Percentiles rank a stretch among this genome's conserved stretches.
Conservation (phyloP, 768 basidiomycete species). For the Crassisporium funariophilum region DNA sequence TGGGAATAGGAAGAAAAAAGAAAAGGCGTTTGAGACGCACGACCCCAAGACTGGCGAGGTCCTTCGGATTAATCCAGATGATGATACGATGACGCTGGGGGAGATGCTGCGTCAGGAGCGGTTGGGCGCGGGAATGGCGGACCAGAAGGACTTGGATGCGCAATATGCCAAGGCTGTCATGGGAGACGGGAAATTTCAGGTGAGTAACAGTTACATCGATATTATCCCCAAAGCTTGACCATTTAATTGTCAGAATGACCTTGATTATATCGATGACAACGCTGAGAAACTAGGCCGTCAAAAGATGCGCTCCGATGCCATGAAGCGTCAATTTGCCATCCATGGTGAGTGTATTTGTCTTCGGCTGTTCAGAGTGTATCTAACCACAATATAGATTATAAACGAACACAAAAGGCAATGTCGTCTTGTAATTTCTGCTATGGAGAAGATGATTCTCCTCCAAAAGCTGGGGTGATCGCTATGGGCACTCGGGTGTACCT, state of each 20-base stretch:
- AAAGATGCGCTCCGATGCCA: constrained; percentile 95
- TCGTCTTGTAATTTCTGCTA: constrained; percentile 88
- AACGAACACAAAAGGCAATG: constrained; percentile 88
- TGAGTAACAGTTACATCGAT: constrained; percentile 29
- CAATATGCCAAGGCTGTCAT: constrained; percentile 89
- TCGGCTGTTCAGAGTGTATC: neutral
- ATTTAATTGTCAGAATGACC: constrained; percentile 57
- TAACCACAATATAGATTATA: constrained; percentile 68
- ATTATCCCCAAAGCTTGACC: neutral
- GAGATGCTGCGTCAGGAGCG: constrained; percentile 94
- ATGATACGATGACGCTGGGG: constrained; percentile 81
- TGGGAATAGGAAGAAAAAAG: constrained; percentile 82
- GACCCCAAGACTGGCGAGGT: constrained; percentile 91
- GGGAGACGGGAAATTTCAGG: constrained; percentile 86
- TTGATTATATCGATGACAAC: constrained; percentile 97
- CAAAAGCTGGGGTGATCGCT: constrained; percentile 85
- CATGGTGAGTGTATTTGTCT: constrained; percentile 59
- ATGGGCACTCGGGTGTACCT: constrained; percentile 91
- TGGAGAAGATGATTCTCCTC: constrained; percentile 88
- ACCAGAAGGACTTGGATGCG: constrained; percentile 90
- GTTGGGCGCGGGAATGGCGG: constrained; percentile 84
- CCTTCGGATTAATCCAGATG: constrained; percentile 87
- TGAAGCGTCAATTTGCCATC: constrained; percentile 97
- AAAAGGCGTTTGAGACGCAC: constrained; percentile 86
- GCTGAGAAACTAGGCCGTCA: constrained; percentile 89